Percentiles rank a stretch among this genome's conserved stretches.
These are phyloP conservation scores for Akebia trifoliata DNA, from an alignment of 164 flowering plant genomes.

Conservation along the genomic window DNA sequence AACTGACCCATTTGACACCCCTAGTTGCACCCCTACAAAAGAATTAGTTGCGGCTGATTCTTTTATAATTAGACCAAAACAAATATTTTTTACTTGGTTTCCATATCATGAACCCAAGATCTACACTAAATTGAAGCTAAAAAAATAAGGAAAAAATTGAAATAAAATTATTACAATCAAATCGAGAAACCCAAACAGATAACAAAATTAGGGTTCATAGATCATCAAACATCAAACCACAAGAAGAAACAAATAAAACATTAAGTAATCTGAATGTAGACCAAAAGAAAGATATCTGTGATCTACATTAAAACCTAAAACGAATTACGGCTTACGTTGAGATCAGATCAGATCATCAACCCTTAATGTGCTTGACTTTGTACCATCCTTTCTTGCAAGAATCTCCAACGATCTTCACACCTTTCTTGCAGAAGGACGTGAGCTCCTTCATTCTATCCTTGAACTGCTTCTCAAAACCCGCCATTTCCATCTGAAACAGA, in stretches of 20 bases:
- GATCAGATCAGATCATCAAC: background rate
- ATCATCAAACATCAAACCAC: background rate
- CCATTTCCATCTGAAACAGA: conserved; percentile 25
- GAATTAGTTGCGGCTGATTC: no score
- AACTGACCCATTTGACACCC: no score
- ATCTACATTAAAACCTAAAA: background rate
- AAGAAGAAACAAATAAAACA: background rate
- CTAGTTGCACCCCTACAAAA: no score
- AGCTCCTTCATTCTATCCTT: conserved; percentile 60
- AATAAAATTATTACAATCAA: no score
- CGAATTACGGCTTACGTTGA: background rate
- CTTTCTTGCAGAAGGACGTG: conserved; percentile 46
- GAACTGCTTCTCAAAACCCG: conserved; percentile 48
- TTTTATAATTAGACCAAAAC: no score
- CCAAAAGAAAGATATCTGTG: no score
- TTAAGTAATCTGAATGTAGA: background rate
- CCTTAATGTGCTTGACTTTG: conserved; percentile 27
- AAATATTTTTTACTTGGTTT: no score
- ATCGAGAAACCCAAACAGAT: background rate
- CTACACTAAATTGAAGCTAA: no score
- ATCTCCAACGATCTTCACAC: conserved; percentile 49
- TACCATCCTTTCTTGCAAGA: conserved; percentile 83
- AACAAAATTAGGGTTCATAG: background rate
- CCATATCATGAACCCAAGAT: no score
- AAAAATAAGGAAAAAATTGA: no score